Evolutionary conservation across 495 filamentous ascomycete species (phyloP).

Genomic region (Astrothelium subdiscretum): DNA sequence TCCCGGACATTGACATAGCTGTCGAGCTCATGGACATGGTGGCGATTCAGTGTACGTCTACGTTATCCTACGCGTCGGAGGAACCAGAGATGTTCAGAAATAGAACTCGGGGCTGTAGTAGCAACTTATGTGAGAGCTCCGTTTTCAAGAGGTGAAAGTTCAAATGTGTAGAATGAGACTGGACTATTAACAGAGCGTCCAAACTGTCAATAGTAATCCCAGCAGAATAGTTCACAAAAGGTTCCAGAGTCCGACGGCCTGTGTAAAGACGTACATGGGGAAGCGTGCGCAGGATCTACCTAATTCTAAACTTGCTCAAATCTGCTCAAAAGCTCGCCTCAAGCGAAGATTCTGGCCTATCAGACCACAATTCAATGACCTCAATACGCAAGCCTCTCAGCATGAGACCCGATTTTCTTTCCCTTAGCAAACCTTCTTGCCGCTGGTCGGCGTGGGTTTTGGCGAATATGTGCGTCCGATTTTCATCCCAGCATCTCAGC

Average conservation of each 20-base stretch:
- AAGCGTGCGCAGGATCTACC: neutral
- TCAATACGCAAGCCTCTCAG: neutral
- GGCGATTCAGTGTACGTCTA: neutral
- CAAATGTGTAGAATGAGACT: neutral
- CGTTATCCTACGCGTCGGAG: neutral
- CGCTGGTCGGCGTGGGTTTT: neutral
- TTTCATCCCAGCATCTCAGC: neutral
- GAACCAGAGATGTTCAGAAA: neutral
- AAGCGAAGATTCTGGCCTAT: neutral
- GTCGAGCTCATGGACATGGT: slow-evolving; percentile 5
- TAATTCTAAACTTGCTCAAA: neutral
- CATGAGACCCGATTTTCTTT: neutral
- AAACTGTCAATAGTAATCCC: neutral
- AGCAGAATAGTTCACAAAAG: neutral
- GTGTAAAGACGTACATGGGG: neutral
- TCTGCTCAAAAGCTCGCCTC: neutral
- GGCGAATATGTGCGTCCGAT: neutral
- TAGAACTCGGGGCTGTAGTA: neutral
- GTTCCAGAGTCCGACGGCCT: neutral
- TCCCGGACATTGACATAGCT: slow-evolving; percentile 5
- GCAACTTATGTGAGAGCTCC: neutral
- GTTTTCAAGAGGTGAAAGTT: neutral
- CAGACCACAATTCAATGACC: neutral
- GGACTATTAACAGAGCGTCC: neutral
- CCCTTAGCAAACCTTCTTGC: neutral